These are phyloP conservation scores for Mortierella sp. DNA, from an alignment of 371 early-diverging fungal species.

Conservation along the genomic window DNA sequence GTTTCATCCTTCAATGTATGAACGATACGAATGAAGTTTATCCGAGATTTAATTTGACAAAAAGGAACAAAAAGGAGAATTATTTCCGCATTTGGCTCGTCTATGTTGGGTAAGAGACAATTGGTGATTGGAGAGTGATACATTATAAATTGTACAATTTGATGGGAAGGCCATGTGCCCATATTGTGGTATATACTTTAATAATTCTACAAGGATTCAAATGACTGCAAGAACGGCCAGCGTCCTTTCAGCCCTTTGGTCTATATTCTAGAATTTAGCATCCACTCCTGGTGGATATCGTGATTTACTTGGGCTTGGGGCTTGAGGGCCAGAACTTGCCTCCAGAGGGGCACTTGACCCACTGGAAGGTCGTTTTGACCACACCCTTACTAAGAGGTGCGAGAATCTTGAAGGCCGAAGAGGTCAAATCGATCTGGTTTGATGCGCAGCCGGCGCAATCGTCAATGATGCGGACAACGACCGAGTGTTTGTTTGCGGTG, in stretches of 20 bases:
- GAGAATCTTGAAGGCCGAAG: constrained; percentile 40
- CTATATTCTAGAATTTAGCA: background rate
- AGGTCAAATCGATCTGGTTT: constrained; percentile 42
- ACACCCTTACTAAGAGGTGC: constrained; percentile 41
- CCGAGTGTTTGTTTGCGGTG: constrained; percentile 12
- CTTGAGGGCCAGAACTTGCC: constrained; percentile 41
- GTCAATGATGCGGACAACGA: constrained; percentile 47
- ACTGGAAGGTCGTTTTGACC: constrained; percentile 27
- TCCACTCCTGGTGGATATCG: background rate
- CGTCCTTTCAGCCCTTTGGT: background rate
- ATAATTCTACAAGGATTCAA: background rate
- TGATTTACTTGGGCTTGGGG: constrained; percentile 16
- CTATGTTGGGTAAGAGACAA: too few relatives aligned
- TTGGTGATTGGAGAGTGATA: too few relatives aligned
- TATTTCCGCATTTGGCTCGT: too few relatives aligned
- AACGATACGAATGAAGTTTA: too few relatives aligned
- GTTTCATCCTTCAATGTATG: too few relatives aligned
- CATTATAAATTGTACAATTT: too few relatives aligned
- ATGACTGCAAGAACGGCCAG: background rate
- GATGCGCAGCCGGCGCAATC: constrained; percentile 35
- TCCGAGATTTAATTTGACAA: too few relatives aligned
- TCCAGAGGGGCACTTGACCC: constrained; percentile 27
- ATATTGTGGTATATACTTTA: background rate
- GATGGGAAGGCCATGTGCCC: background rate
- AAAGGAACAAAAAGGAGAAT: too few relatives aligned